phyloP scores from a whole-genome alignment of 306 rosid genomes.

The Inga leiocalycina region DNA sequence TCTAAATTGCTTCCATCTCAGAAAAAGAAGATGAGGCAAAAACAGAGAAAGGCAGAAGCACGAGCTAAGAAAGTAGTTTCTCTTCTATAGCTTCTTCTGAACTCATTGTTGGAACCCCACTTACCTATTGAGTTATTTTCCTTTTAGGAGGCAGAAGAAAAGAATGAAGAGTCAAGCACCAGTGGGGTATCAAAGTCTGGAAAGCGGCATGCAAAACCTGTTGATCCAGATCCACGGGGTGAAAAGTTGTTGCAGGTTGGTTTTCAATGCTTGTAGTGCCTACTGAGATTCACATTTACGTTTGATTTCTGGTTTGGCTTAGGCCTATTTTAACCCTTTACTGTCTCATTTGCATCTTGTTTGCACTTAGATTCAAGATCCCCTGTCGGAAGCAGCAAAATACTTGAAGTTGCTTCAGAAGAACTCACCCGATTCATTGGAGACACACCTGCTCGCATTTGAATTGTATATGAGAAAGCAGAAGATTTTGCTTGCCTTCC shows the following conservation, averaged over 20 bases:
- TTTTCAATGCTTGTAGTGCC: conserved; percentile 24
- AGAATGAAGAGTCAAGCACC: conserved; percentile 75
- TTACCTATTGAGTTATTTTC: conserved; percentile 35
- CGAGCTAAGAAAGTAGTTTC: conserved; percentile 82
- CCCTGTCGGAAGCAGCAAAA: conserved; percentile 83
- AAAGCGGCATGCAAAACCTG: conserved; percentile 83
- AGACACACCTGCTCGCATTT: conserved; percentile 91
- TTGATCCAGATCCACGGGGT: conserved; percentile 91
- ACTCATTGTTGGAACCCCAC: conserved; percentile 21
- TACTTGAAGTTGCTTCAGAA: conserved; percentile 96
- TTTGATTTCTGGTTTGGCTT: neutral
- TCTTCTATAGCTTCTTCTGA: conserved; percentile 30
- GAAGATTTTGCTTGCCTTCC: conserved; percentile 86
- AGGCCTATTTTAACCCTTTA: conserved; percentile 16
- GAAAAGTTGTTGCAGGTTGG: conserved; percentile 91
- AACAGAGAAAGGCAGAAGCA: conserved; percentile 94
- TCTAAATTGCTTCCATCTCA: conserved; percentile 92
- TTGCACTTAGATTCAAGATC: conserved; percentile 73
- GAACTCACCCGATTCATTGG: conserved; percentile 78
- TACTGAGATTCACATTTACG: conserved; percentile 12
- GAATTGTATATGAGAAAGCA: conserved; percentile 82
- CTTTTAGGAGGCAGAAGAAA: conserved; percentile 89
- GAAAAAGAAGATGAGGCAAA: conserved; percentile 96
- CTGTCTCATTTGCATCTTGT: conserved; percentile 9
- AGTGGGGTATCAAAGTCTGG: conserved; percentile 74